Conservation (phyloP, 2,329 filamentous ascomycete species). For the Plectosphaerella sp. region DNA sequence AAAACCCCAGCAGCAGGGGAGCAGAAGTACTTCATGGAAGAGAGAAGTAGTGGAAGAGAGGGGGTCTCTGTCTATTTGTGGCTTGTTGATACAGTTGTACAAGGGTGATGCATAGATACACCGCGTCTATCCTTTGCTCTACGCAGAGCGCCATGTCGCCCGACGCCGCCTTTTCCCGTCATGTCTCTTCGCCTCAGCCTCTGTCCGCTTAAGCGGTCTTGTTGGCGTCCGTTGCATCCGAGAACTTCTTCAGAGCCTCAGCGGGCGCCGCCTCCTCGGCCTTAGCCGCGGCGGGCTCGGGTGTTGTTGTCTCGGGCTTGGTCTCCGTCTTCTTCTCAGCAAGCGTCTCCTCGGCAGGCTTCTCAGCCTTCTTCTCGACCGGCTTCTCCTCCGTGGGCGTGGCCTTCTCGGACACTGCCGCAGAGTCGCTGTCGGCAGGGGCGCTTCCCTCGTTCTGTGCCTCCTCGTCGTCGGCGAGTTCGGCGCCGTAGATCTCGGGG, state of each 20-base stretch:
- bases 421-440: constrained; percentile 14
- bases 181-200: background rate
- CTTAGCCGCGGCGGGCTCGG: background rate
- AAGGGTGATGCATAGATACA: background rate
- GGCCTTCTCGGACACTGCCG: constrained; percentile 1
- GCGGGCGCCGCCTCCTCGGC: constrained; percentile 8
- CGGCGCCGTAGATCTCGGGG: constrained; percentile 87
- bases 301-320: background rate
- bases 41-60: background rate
- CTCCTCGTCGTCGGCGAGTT: constrained; percentile 72
- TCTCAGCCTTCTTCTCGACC: constrained; percentile 1
- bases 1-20: background rate
- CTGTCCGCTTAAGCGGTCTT: constrained; percentile 3
- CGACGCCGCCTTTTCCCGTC: background rate
- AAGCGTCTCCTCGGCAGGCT: background rate
- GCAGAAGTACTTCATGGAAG: background rate
- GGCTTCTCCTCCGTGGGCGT: constrained; percentile 1
- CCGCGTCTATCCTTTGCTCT: background rate
- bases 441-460: constrained; percentile 22
- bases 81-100: constrained; percentile 6
- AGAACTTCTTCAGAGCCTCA: constrained; percentile 12
- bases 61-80: constrained; percentile 1
- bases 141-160: background rate
- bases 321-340: constrained; percentile 2
- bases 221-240: constrained; percentile 27